These are phyloP conservation scores for Fusarium oxysporum DNA, from an alignment of 2,329 filamentous ascomycete species.

Conservation along the genomic window DNA sequence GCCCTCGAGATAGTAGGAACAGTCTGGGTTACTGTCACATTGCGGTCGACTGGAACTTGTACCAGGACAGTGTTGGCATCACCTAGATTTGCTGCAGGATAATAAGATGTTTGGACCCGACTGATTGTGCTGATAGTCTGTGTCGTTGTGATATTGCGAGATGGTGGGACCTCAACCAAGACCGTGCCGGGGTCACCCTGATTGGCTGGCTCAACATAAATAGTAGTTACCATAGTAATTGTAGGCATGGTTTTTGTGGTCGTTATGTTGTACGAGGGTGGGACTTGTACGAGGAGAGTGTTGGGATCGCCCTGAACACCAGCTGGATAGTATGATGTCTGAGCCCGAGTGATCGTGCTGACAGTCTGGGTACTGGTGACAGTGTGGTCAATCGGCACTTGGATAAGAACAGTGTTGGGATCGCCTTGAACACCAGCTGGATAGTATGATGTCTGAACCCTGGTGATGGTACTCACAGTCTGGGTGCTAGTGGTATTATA, in stretches of 20 bases:
- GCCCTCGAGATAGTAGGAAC: too few species aligned
- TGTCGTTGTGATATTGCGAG: not conserved
- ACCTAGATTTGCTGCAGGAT: not conserved
- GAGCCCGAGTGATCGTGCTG: too few species aligned
- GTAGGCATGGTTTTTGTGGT: not conserved
- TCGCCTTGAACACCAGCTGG: not conserved
- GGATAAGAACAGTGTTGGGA: too few species aligned
- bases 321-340: too few species aligned
- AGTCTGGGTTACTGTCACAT: too few species aligned
- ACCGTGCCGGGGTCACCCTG: not conserved
- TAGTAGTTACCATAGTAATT: not conserved
- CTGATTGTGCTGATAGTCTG: not conserved
- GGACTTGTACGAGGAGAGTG: not conserved
- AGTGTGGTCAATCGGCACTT: too few species aligned
- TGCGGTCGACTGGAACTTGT: too few species aligned
- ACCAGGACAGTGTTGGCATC: not conserved
- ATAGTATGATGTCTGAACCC: too few species aligned
- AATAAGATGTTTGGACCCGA: not conserved
- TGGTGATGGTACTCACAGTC: too few species aligned
- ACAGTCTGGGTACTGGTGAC: too few species aligned
- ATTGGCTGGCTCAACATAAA: not conserved
- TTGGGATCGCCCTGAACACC: not conserved
- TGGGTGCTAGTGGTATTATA: too few species aligned
- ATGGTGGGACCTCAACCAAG: not conserved
- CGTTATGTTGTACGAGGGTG: not conserved